Percentiles rank a stretch among this genome's conserved stretches.
phyloP scores from a whole-genome alignment of 2,329 filamentous ascomycete genomes.

The Orbilia oligospora region DNA sequence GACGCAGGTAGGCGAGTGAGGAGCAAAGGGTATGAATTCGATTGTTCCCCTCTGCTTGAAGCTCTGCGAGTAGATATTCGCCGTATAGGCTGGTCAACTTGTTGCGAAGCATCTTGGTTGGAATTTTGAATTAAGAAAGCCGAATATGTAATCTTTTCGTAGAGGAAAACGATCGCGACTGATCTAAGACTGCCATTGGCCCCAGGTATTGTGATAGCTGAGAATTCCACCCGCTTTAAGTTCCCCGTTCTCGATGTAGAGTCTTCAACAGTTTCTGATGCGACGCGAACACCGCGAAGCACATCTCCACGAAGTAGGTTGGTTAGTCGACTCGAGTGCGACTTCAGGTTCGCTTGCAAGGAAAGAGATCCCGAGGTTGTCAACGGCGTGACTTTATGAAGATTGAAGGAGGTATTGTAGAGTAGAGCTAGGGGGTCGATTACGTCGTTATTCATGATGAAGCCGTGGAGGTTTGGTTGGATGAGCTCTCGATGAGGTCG shows the following conservation, averaged over 20 bases:
- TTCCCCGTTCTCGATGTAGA: slow-evolving; percentile 37
- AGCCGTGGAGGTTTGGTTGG: slow-evolving; percentile 1
- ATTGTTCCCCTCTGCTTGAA: slow-evolving; percentile 8
- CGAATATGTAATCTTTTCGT: slow-evolving; percentile 52
- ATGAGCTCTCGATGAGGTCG: slow-evolving; percentile 19
- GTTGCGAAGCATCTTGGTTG: background rate
- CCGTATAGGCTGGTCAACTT: slow-evolving; percentile 10
- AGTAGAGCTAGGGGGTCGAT: slow-evolving; percentile 33
- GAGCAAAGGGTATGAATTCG: slow-evolving; percentile 48
- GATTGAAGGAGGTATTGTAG: slow-evolving; percentile 50
- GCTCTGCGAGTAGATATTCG: slow-evolving; percentile 34
- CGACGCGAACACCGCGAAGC: slow-evolving; percentile 53
- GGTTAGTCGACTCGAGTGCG: slow-evolving; percentile 33
- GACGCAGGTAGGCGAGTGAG: slow-evolving; percentile 47
- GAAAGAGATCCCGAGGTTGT: slow-evolving; percentile 34
- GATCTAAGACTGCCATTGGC: background rate
- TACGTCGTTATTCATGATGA: slow-evolving; percentile 46
- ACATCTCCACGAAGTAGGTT: slow-evolving; percentile 57
- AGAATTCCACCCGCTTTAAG: slow-evolving; percentile 38
- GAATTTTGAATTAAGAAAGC: slow-evolving; percentile 41
- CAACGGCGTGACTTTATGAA: slow-evolving; percentile 50
- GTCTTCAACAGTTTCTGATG: slow-evolving; percentile 34
- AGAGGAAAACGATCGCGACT: slow-evolving; percentile 38
- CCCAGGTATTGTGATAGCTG: slow-evolving; percentile 29
- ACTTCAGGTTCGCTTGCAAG: slow-evolving; percentile 38